These are phyloP conservation scores for Nakaseomyces uthaithaninus DNA, from an alignment of 1,139 yeast genomes.

Conservation along the genomic window DNA sequence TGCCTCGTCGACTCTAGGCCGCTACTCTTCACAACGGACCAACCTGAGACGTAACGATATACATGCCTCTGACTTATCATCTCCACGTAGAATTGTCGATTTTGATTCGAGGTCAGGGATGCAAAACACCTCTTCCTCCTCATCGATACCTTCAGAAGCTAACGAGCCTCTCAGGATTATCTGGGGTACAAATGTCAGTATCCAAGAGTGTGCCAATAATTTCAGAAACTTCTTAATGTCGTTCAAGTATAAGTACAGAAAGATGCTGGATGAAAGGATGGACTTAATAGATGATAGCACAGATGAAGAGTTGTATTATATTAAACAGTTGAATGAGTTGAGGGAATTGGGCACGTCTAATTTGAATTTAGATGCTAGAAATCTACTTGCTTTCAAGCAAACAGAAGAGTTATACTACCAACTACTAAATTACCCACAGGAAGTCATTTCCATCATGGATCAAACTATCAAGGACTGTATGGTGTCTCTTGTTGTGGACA, in stretches of 20 bases:
- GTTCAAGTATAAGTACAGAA: conserved; percentile 72
- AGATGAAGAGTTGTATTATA: conserved; percentile 70
- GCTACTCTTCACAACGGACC: conserved; percentile 29
- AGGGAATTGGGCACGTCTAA: conserved; percentile 72
- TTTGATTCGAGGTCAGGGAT: conserved; percentile 26
- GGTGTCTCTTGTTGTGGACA: conserved; percentile 66
- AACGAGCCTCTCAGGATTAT: conserved; percentile 81
- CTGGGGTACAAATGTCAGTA: conserved; percentile 98
- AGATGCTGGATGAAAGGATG: conserved; percentile 44
- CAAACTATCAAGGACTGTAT: conserved; percentile 87
- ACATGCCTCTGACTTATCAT: conserved; percentile 46
- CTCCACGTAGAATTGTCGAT: conserved; percentile 41
- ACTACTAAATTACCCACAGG: conserved; percentile 88
- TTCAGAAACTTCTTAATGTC: conserved; percentile 79
- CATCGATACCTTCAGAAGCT: conserved; percentile 32
- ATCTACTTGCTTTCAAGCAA: conserved; percentile 65
- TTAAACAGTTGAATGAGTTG: conserved; percentile 66
- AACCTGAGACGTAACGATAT: conserved; percentile 47
- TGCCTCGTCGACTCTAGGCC: conserved; percentile 26
- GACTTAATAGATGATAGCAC: conserved; percentile 39
- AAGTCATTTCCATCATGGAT: conserved; percentile 95
- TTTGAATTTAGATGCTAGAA: conserved; percentile 74
- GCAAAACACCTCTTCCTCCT: conserved; percentile 18
- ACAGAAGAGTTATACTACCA: conserved; percentile 78
- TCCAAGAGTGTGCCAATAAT: conserved; percentile 71